Evolutionary conservation across 108 stramenopile genomes (phyloP), one percentile per base, ranked within the genome.

Genomic region (Mediolabrus comicus): DNA sequence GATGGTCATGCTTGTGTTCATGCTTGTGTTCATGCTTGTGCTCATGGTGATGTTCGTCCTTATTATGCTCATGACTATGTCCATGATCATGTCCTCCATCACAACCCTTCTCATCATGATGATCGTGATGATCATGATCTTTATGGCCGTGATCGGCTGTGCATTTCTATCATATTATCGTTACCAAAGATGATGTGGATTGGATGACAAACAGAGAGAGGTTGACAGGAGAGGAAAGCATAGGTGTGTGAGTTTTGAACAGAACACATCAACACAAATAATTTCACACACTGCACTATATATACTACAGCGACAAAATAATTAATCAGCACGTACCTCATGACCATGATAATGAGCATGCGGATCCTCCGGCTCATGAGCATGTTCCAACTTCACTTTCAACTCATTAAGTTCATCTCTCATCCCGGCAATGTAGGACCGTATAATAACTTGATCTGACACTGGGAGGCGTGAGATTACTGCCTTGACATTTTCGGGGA

Each of bases 331-430:
- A n/a, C n/a, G n/a, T n/a, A 43, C 41, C 41, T 56, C 75, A 13
- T 77, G 58, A 6, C 75, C 75, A 27, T 77, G 75, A 34, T 69
- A 77, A 51, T 69, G 68, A 36, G 68, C 75, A 53, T 77, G 75
- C 32, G 53, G 60, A 65, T 67, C 75, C 33, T 53, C 57, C 14
- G n/a, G n/a, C n/a, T 62, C 75, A 27, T 43, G 53, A 1, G 32
- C 46, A 38, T 27, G 35, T 12, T 38, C 46, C 28, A 53, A 54
- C 53, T 60, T 34, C 57, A 59, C 49, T 31, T 62, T 59, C 35
- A 33, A 49, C 26, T 65, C 75, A 30, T 68, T 76, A 3, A 76
- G 43, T 30, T 76, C 67, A 63, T 77, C 75, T 12, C 75, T 62
- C 16, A 77, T 49, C 12, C 75, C 75, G 19, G 75, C 75, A 49